Evolutionary conservation across 176 grass and related monocot genomes (phyloP).

Genomic region (Bothriochloa decipiens): DNA sequence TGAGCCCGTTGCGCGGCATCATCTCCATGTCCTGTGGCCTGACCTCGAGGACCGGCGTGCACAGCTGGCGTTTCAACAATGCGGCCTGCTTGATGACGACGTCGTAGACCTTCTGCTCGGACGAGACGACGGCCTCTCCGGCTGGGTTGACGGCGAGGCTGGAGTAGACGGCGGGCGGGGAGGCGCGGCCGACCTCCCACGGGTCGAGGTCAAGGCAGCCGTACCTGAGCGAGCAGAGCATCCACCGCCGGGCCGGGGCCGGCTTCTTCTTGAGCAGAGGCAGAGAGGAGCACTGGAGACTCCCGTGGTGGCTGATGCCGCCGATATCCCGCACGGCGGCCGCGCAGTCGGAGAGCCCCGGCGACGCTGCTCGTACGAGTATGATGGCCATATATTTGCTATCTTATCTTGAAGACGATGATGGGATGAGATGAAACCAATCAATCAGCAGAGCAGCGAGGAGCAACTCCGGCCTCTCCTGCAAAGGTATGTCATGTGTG

Average conservation of each 20-base stretch:
- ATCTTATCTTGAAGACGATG: not conserved
- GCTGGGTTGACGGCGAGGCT: conserved; percentile 65
- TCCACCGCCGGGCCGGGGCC: not conserved
- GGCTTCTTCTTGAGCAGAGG: conserved; percentile 17
- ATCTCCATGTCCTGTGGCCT: conserved; percentile 35
- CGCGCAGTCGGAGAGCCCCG: not conserved
- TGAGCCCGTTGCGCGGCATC: conserved; percentile 60
- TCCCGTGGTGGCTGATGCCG: conserved; percentile 10
- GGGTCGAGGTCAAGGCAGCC: conserved; percentile 57
- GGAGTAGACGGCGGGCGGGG: conserved; percentile 46
- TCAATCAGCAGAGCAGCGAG: not conserved
- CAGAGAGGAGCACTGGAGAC: conserved; percentile 26
- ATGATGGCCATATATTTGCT: conserved; percentile 41
- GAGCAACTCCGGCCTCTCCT: not conserved
- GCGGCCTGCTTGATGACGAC: conserved; percentile 82
- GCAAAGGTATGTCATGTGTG: not conserved
- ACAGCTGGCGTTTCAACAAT: conserved; percentile 64
- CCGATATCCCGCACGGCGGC: not conserved
- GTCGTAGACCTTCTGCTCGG: conserved; percentile 94
- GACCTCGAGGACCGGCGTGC: not conserved
- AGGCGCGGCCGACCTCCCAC: not conserved
- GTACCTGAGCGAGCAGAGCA: conserved; percentile 58
- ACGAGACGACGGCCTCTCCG: conserved; percentile 57
- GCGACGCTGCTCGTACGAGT: conserved; percentile 42
- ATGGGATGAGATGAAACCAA: not conserved